Evolutionary conservation across 805 yeast genomes (phyloP).

Genomic region (Monosporozyma aquatica): DNA sequence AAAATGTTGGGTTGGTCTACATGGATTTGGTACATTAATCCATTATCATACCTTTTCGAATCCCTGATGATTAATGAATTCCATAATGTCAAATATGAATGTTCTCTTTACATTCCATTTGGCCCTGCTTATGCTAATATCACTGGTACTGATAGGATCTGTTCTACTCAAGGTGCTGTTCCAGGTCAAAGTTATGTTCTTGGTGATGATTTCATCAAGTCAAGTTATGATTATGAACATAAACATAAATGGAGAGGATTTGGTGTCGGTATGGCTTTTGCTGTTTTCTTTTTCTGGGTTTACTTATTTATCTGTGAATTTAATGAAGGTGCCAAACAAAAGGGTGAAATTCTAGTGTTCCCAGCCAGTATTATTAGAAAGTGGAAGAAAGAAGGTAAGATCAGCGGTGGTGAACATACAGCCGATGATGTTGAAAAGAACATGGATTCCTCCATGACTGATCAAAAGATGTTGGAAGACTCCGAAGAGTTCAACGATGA

Average conservation of each 20-base stretch:
- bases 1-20: slow-evolving; percentile 56
- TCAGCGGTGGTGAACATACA: slow-evolving; percentile 14
- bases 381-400: slow-evolving; percentile 34
- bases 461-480: slow-evolving; percentile 21
- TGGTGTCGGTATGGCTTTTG: slow-evolving; percentile 53
- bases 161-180: slow-evolving; percentile 48
- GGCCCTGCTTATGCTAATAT: slow-evolving; percentile 35
- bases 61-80: slow-evolving; percentile 52
- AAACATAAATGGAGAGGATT: slow-evolving; percentile 54
- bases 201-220: slow-evolving; percentile 43
- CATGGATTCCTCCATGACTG: slow-evolving; percentile 11
- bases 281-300: slow-evolving; percentile 42
- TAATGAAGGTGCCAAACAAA: slow-evolving; percentile 55
- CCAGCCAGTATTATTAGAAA: slow-evolving; percentile 40
- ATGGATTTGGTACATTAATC: slow-evolving; percentile 56
- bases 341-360: slow-evolving; percentile 63
- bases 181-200: slow-evolving; percentile 42
- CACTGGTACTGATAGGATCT: slow-evolving; percentile 34
- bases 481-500: slow-evolving; percentile 10
- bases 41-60: slow-evolving; percentile 50
- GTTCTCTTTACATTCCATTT: slow-evolving; percentile 41
- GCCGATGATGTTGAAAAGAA: slow-evolving; percentile 22
- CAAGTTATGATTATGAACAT: slow-evolving; percentile 37
- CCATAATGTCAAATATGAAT: slow-evolving; percentile 36
- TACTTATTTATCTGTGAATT: slow-evolving; percentile 49